A percentile compares a stretch with the other conserved stretches of the same genome.
These are phyloP conservation scores for Oryza rufipogon DNA, from an alignment of 176 grass and related monocot genomes.

Conservation along the genomic window DNA sequence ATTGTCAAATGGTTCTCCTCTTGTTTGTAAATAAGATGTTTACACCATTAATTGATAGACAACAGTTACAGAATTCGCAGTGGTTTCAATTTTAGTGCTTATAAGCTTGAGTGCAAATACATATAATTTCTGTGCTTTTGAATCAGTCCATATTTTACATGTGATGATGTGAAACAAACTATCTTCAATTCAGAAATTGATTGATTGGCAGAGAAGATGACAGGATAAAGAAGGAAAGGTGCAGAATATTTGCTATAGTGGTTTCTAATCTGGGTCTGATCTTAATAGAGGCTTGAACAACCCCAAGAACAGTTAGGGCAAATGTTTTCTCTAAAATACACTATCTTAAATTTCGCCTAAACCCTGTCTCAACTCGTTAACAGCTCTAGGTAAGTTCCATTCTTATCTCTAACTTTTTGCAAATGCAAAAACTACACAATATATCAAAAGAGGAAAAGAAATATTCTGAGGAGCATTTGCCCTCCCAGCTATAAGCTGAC, in stretches of 20 bases:
- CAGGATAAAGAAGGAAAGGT: neutral
- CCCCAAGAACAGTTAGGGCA: conserved; percentile 20
- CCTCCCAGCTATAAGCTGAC: conserved; percentile 35
- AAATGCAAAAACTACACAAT: conserved; percentile 45
- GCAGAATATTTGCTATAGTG: neutral
- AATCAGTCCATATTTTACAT: neutral
- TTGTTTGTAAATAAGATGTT: conserved; percentile 27
- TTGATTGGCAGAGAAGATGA: neutral
- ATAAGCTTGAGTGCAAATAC: conserved; percentile 13
- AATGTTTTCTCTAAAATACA: conserved; percentile 21
- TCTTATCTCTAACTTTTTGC: conserved; percentile 36
- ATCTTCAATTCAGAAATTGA: neutral
- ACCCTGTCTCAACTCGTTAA: neutral
- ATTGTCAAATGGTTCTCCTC: neutral
- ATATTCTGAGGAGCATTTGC: conserved; percentile 37
- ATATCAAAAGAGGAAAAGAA: conserved; percentile 33
- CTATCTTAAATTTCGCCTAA: conserved; percentile 33
- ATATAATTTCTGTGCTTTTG: neutral
- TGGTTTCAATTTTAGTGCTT: neutral
- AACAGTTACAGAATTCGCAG: neutral
- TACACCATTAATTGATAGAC: neutral
- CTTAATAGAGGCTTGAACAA: conserved; percentile 29
- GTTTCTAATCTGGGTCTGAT: conserved; percentile 20
- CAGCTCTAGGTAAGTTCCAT: conserved; percentile 32
- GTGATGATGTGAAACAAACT: conserved; percentile 12